Base-by-base conservation (phyloP, 495 filamentous ascomycete species). In the Xylaria sp. region DNA sequence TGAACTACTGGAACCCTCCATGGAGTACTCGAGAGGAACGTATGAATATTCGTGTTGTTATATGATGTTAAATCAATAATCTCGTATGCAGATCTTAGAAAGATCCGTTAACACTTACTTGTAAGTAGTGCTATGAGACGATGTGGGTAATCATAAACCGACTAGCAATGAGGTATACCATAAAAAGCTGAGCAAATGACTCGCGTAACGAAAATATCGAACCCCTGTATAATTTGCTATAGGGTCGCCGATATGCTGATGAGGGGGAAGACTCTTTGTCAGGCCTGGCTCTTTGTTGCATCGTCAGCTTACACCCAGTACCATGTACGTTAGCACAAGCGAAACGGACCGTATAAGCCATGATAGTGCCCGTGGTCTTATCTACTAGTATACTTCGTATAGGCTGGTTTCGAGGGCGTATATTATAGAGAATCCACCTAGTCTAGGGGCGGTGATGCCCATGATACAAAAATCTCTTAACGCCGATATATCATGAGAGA, bases 251-350 rank as follows among this genome's bases (percentile, higher is more conserved):
- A 31, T 55, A 55, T 55, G 26, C 12, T 17, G 12, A 43, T 37
- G 58, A 62, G 59, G 35, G 33, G 59, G 24, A 62, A n/a, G n/a
- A n/a, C n/a, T n/a, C n/a, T n/a, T n/a, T n/a, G n/a, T n/a, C n/a
- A n/a, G n/a, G n/a, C n/a, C n/a, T n/a, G 35, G 5, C 21, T 19
- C 29, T 44, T 11, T 43, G 35, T 61, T 41, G 37, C 59, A 43
- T 43, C 21, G 33, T 62, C 35, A 62, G 35, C 59, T 62, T 43
- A 62, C 21, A 14, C 33, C 59, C 14, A 43, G 19, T 61, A 14
- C 33, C 59, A 12, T 29, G 19, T 61, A 12, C 15, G 29, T 29
- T 43, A 4, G 12, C 37, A 41, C 14, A 43, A 26, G n/a, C 5
- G 14, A 15, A 62, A 14, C 33, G 19, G 21, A 40, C 37, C 59